Evolutionary conservation across 352 stramenopile genomes (phyloP).

Genomic region (Globisporangium polare): DNA sequence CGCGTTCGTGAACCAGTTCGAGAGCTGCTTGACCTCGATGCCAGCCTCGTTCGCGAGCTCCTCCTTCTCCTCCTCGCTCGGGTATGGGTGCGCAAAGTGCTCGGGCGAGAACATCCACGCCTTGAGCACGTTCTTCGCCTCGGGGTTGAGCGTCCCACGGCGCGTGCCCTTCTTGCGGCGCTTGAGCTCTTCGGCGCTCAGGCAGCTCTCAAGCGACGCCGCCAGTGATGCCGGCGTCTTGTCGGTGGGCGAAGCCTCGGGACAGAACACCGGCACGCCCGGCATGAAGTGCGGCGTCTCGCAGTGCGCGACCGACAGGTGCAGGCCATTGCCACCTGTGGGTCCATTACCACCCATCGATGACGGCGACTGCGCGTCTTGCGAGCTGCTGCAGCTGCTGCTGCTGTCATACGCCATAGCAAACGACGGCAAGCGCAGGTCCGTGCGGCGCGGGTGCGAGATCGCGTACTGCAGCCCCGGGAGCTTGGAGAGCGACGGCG

Average conservation of each 20-base stretch:
- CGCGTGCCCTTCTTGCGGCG: constrained; percentile 80
- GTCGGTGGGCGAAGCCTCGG: constrained; percentile 36
- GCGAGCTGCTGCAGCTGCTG: constrained; percentile 4
- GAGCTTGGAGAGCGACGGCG: constrained; percentile 46
- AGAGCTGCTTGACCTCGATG: constrained; percentile 88
- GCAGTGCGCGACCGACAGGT: constrained; percentile 29
- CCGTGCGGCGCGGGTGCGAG: constrained; percentile 31
- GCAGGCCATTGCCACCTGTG: constrained; percentile 12
- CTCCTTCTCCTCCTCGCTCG: constrained; percentile 87
- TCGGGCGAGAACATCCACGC: constrained; percentile 89
- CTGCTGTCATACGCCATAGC: constrained; percentile 12
- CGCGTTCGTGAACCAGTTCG: constrained; percentile 90
- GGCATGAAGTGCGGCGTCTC: constrained; percentile 32
- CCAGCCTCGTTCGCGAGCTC: constrained; percentile 71
- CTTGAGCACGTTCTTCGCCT: constrained; percentile 86
- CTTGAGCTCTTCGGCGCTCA: constrained; percentile 16
- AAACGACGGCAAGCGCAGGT: constrained; percentile 53
- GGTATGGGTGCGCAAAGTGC: constrained; percentile 85
- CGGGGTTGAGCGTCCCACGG: constrained; percentile 72
- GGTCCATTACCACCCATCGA: not conserved
- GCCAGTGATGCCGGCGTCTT: constrained; percentile 15
- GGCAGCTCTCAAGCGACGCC: not conserved
- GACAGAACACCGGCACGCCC: constrained; percentile 20
- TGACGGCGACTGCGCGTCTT: not conserved
- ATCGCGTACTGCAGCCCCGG: constrained; percentile 67